phyloP scores from a whole-genome alignment of 176 grass and related monocot genomes.

The Triticum monococcum region DNA sequence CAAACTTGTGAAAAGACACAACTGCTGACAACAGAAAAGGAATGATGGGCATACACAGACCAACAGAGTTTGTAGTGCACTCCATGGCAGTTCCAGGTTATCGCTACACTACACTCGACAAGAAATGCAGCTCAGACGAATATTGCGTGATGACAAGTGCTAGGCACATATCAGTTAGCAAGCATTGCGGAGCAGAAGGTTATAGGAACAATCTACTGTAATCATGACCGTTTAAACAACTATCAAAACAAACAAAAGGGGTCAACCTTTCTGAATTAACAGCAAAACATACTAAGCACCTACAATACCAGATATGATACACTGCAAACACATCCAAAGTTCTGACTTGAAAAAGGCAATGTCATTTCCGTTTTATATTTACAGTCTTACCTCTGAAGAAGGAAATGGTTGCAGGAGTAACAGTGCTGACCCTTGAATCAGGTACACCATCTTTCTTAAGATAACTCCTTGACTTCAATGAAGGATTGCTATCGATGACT shows the following conservation, averaged over 20 bases:
- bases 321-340: neutral
- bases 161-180: neutral
- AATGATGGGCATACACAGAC: too few species aligned
- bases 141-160: neutral
- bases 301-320: too few species aligned
- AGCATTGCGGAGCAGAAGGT: too few species aligned
- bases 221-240: too few species aligned
- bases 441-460: conserved; percentile 60
- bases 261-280: too few species aligned
- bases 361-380: neutral
- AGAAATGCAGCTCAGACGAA: neutral
- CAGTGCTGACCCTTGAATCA: conserved; percentile 85
- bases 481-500: conserved; percentile 77
- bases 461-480: conserved; percentile 54
- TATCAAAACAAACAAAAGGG: too few species aligned
- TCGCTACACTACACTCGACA: neutral
- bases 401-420: conserved; percentile 86
- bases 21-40: neutral
- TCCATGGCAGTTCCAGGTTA: neutral
- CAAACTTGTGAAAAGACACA: neutral
- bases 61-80: too few species aligned
- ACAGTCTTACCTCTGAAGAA: conserved; percentile 66
- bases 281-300: too few species aligned
- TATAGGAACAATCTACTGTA: too few species aligned
- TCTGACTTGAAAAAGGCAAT: neutral